Percentiles rank a stretch among this genome's conserved stretches.
Conservation (phyloP, 768 basidiomycete genomes). For the Lanmaoa pseudosensibilis region DNA sequence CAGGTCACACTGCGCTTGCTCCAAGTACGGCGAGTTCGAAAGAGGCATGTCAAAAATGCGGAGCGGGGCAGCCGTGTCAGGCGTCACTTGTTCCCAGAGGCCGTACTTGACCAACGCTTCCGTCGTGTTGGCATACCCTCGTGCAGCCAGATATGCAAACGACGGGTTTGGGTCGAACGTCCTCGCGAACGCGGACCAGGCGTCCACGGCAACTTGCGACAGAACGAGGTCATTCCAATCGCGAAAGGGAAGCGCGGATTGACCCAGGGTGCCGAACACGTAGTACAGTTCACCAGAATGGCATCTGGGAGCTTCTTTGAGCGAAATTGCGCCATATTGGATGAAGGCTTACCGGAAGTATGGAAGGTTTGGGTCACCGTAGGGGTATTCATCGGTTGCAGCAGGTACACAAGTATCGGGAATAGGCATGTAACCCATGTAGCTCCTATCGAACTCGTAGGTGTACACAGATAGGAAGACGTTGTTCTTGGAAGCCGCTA, state of each 20-base stretch:
- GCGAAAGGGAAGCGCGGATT: constrained; percentile 41
- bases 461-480: constrained; percentile 43
- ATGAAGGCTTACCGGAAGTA: constrained; percentile 40
- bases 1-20: constrained; percentile 4
- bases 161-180: constrained; percentile 50
- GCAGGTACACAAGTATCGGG: constrained; percentile 47
- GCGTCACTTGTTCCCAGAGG: not conserved
- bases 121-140: constrained; percentile 38
- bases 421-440: constrained; percentile 46
- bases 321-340: too few species aligned
- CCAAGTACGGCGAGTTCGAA: constrained; percentile 5
- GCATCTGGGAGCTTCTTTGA: constrained; percentile 11
- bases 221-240: constrained; percentile 47
- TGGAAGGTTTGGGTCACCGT: constrained; percentile 46
- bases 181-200: constrained; percentile 49
- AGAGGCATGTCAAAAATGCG: constrained; percentile 4
- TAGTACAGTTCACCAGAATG: constrained; percentile 36
- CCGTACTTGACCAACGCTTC: not conserved
- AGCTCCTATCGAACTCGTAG: constrained; percentile 50
- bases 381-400: constrained; percentile 39
- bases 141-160: constrained; percentile 39
- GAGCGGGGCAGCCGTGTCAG: not conserved
- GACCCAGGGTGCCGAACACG: constrained; percentile 38
- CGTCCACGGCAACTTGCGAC: constrained; percentile 43
- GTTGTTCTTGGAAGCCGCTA: constrained; percentile 41